Base-by-base conservation (phyloP, 768 basidiomycete genomes). In the Mycena amicta region DNA sequence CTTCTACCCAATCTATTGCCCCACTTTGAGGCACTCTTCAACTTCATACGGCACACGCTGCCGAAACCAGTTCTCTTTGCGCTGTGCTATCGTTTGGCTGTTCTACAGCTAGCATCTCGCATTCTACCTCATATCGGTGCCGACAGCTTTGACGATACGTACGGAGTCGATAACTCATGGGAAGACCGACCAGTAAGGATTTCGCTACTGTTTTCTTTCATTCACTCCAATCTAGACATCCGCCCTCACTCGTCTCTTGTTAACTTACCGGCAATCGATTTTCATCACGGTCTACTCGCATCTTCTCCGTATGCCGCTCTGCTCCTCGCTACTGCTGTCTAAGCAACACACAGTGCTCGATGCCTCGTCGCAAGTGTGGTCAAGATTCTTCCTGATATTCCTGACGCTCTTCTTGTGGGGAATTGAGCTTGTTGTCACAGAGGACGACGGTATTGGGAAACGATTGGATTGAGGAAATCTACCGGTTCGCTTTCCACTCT, bases 351-450 rank as follows among this genome's bases (percentile, higher is more conserved):
- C 53, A 93, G 92, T 94, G 45, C 77, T 94, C 53, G 92, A 94
- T 66, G 89, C 91, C 67, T 89, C 92, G 20, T 91, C 90, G n/a
- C 92, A 93, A 68, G 84, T 93, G 50, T 94, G 92, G 92, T 93
- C 92, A 89, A 83, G 92, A 60, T 93, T 92, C 92, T 87, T 88
- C 78, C 91, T 92, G 68, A 87, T 94, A 30, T 91, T 93, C 75
- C 89, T 93, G 72, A 93, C 90, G 3, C 79, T 94, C 27, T 77
- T 87, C 25, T 81, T 93, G 40, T 94, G 93, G 92, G 85, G 88
- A 12, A 76, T 93, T 23, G 92, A 93, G 72, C 79, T 93, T 47
- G 71, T 90, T 28, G 90, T 94, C 55, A 86, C 86, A 49, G 88
- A 90, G 50, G 90, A 90, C 64, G 75, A 70, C 28, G 72, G 73